A percentile compares a stretch with the other conserved stretches of the same genome.
These are phyloP conservation scores for Triticum monococcum DNA, from an alignment of 176 grass and related monocot genomes.

Conservation along the genomic window DNA sequence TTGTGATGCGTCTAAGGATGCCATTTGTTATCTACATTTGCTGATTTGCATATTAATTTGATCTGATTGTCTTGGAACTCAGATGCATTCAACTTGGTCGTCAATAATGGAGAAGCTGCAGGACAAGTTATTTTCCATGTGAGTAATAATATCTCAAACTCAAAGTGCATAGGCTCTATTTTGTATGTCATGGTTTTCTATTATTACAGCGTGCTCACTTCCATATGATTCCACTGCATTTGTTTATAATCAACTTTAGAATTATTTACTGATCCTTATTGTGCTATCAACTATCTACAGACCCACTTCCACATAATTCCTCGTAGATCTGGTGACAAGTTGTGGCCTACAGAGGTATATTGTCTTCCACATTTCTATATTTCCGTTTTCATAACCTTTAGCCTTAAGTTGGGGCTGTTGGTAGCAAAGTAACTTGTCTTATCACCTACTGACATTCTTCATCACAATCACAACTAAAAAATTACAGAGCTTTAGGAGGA, in stretches of 20 bases:
- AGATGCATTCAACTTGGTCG: conserved; percentile 89
- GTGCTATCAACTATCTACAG: conserved; percentile 38
- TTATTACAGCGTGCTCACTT: not conserved
- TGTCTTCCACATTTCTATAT: not conserved
- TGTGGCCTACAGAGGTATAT: conserved; percentile 80
- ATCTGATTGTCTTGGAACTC: conserved; percentile 9
- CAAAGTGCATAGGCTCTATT: not conserved
- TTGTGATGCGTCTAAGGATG: not conserved
- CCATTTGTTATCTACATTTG: not conserved
- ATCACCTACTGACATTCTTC: not conserved
- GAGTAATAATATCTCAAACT: conserved; percentile 31
- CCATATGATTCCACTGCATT: not conserved
- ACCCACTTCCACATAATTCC: conserved; percentile 95
- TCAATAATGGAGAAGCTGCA: conserved; percentile 82
- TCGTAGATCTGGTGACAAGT: conserved; percentile 63
- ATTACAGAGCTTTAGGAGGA: conserved; percentile 68
- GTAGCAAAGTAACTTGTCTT: not conserved
- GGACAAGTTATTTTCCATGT: conserved; percentile 95
- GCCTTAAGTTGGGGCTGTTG: not conserved
- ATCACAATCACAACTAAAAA: not conserved
- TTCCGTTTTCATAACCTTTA: not conserved
- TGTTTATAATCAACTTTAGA: not conserved
- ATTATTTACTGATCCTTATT: not conserved
- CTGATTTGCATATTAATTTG: not conserved
- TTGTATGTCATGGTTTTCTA: not conserved